phyloP scores from a whole-genome alignment of 2,329 filamentous ascomycete species.

The Teratosphaeria zuluensis region DNA sequence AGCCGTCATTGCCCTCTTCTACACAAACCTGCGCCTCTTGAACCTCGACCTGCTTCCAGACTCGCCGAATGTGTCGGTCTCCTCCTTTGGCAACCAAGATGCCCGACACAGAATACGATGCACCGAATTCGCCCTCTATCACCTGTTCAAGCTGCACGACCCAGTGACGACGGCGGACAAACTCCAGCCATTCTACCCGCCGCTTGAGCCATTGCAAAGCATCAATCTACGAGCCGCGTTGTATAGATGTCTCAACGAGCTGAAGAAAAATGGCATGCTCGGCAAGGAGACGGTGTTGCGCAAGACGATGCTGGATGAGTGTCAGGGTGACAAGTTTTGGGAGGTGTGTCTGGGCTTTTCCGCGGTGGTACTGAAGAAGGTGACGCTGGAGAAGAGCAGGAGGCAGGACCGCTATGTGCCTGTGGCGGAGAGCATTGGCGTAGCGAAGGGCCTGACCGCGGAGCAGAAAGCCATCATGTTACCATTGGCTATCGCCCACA shows the following conservation, averaged over 20 bases:
- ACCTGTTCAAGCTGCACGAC: slow-evolving; percentile 78
- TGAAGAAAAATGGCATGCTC: slow-evolving; percentile 79
- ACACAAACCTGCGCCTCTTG: slow-evolving; percentile 75
- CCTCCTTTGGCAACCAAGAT: slow-evolving; percentile 57
- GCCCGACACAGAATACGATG: slow-evolving; percentile 69
- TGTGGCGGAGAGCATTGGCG: slow-evolving; percentile 43
- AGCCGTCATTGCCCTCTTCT: slow-evolving; percentile 52
- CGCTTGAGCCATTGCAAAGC: slow-evolving; percentile 80
- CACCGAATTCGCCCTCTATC: slow-evolving; percentile 85
- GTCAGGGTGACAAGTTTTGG: slow-evolving; percentile 80
- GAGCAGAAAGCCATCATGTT: slow-evolving; percentile 38
- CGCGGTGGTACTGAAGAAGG: slow-evolving; percentile 66
- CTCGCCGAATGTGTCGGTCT: slow-evolving; percentile 66
- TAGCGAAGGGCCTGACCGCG: slow-evolving; percentile 27
- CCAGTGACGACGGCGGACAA: slow-evolving; percentile 67
- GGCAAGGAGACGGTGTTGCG: slow-evolving; percentile 71
- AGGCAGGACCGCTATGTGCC: slow-evolving; percentile 10
- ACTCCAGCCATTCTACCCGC: slow-evolving; percentile 82
- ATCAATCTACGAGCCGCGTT: slow-evolving; percentile 79
- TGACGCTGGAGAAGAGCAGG: slow-evolving; percentile 36
- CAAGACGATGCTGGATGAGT: slow-evolving; percentile 96
- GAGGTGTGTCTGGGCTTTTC: slow-evolving; percentile 81
- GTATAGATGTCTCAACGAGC: slow-evolving; percentile 67
- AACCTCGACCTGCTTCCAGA: slow-evolving; percentile 66
- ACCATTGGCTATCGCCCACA: slow-evolving; percentile 64